Conservation (phyloP, 2,329 filamentous ascomycete genomes). For the Trichoderma cornu-damae region DNA sequence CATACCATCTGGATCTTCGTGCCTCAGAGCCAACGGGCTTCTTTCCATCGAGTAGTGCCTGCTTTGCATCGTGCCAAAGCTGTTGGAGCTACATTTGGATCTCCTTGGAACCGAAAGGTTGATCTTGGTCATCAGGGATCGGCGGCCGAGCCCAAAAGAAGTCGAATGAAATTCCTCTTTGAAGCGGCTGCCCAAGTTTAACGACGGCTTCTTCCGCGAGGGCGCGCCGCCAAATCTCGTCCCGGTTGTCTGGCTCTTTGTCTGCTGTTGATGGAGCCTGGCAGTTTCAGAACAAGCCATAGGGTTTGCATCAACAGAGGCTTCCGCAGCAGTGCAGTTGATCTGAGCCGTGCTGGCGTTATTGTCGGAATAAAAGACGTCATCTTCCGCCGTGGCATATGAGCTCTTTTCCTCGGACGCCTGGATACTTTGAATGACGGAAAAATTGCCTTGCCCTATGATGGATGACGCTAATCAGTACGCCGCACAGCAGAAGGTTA, state of each 20-base stretch:
- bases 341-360: conserved; percentile 10
- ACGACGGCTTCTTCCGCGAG: conserved; percentile 28
- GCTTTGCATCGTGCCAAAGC: neutral
- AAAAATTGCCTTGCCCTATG: conserved; percentile 25
- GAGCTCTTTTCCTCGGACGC: conserved; percentile 26
- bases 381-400: conserved; percentile 26
- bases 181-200: conserved; percentile 37
- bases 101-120: conserved; percentile 33
- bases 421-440: conserved; percentile 20
- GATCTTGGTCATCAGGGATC: conserved; percentile 35
- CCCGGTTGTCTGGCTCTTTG: conserved; percentile 37
- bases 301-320: conserved; percentile 18
- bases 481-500: neutral
- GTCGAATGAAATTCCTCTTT: conserved; percentile 34
- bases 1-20: neutral
- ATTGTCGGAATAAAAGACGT: neutral
- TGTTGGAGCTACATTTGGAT: conserved; percentile 23
- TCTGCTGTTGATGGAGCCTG: conserved; percentile 36
- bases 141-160: conserved; percentile 9
- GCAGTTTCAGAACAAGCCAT: conserved; percentile 33
- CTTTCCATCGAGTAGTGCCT: neutral
- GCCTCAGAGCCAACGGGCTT: neutral
- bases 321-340: neutral
- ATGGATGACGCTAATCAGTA: neutral
- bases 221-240: conserved; percentile 38